Evolutionary conservation across 139 green algal species (phyloP).

Genomic region (Micromonas commoda): DNA sequence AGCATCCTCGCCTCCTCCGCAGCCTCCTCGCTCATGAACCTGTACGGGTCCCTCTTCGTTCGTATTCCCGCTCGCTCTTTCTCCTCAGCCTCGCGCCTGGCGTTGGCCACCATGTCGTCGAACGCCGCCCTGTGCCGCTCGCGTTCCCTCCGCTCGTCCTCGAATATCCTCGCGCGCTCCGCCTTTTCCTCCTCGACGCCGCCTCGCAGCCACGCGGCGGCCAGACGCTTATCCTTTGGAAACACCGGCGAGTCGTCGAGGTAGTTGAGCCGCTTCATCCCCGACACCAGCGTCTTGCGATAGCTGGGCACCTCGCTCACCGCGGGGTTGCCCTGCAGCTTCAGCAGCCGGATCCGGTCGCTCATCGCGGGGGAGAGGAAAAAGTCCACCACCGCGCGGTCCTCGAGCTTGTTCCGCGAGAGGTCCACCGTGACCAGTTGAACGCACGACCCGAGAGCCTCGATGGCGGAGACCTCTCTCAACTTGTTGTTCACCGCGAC

Average conservation of each 20-base stretch:
- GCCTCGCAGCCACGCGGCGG: conserved; percentile 11
- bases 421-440: neutral
- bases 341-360: neutral
- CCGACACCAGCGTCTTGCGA: conserved; percentile 1
- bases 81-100: neutral
- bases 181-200: conserved; percentile 3
- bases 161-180: neutral
- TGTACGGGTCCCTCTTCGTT: neutral
- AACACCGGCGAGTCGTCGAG: conserved; percentile 32
- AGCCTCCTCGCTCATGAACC: neutral
- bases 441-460: neutral
- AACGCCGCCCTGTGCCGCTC: neutral
- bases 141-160: neutral
- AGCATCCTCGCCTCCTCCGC: neutral
- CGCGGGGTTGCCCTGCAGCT: neutral
- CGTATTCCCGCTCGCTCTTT: neutral
- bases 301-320: conserved; percentile 1
- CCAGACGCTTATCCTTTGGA: neutral
- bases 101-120: neutral
- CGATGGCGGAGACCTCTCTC: neutral
- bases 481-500: neutral
- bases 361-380: neutral
- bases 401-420: neutral
- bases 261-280: conserved; percentile 17
- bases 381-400: neutral